Evolutionary conservation across 1,284 basidiomycete genomes (phyloP), one percentile per base, ranked within the genome.

Genomic region (Moniliophthora roreri): DNA sequence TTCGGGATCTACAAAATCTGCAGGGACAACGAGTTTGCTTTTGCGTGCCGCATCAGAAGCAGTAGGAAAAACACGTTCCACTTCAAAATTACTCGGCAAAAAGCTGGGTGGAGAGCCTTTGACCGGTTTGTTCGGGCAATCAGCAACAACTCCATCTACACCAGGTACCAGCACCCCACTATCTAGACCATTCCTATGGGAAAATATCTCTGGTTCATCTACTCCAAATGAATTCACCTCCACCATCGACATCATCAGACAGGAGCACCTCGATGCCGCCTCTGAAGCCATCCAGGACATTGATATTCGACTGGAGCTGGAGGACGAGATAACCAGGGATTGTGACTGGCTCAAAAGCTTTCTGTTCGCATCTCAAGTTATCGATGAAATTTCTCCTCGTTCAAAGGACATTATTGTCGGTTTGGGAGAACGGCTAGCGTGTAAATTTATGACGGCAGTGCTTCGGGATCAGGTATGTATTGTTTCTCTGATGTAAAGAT

Each of bases 371-470:
- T 89, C 95, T 6, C 92, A 95, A 91, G 91, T 99, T 64, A 95
- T 99, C 57, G 91, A 98, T 67, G 96, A 99, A 69, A 96, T 99
- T 57, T 98, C 95, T 11, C 87, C 93, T 21, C 80, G 93, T 54
- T 96, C 94, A 39, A 89, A 89, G 67, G 97, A 99, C 67, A 94
- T 82, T 58, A 98, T 99, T 62, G 81, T 98, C 56, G 95, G 96
- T 23, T 87, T 96, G 49, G 97, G 96, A 35, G 97, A 99, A 73
- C 80, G 87, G 36, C 70, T 99, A 20, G 87, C 87, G 7, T 99
- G 95, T 70, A 95, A 97, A 66, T 84, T 98, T 42, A 91, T 98
- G 66, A 87, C 93, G 0, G 93, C 94, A 10, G 83, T 93, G 23
- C 78, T 99, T 39, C 79, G 90, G 52, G 95, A 98, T 71, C 82